These are phyloP conservation scores for Mrakia gelida DNA, from an alignment of 768 basidiomycete genomes.

Conservation along the genomic window DNA sequence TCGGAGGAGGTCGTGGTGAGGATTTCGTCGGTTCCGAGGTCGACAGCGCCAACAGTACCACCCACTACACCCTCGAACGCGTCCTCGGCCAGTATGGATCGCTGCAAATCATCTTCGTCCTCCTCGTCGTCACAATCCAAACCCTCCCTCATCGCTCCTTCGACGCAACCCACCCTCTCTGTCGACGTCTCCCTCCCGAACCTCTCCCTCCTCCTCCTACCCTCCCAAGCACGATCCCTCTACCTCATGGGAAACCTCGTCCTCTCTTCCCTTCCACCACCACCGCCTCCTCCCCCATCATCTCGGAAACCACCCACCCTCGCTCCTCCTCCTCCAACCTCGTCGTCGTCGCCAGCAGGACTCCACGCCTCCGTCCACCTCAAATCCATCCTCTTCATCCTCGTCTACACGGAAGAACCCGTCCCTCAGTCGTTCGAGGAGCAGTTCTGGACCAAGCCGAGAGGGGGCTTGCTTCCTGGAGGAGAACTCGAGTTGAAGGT, in stretches of 20 bases:
- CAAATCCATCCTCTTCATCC: conserved; percentile 33
- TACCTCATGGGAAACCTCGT: not conserved
- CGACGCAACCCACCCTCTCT: not conserved
- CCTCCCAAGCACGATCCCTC: conserved; percentile 2
- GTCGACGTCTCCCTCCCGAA: not conserved
- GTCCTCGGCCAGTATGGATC: not conserved
- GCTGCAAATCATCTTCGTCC: not conserved
- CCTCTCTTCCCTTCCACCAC: not conserved
- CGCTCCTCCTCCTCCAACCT: conserved; percentile 27
- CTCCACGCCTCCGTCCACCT: conserved; percentile 31
- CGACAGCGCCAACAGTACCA: not conserved
- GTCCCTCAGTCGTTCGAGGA: conserved; percentile 7
- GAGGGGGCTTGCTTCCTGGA: conserved; percentile 35
- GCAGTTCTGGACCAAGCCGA: conserved; percentile 37
- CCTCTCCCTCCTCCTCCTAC: conserved; percentile 25
- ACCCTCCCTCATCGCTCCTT: not conserved
- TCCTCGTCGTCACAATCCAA: not conserved
- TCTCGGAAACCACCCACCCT: not conserved
- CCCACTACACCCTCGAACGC: not conserved
- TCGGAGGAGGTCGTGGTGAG: conserved; percentile 58
- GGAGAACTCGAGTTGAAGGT: conserved; percentile 38
- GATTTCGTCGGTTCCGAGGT: conserved; percentile 51
- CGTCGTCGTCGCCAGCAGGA: no score
- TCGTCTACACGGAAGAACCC: conserved; percentile 35
- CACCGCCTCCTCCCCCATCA: not conserved